Evolutionary conservation across 345 rosid genomes (phyloP).

Genomic region (Citrus trifoliata): DNA sequence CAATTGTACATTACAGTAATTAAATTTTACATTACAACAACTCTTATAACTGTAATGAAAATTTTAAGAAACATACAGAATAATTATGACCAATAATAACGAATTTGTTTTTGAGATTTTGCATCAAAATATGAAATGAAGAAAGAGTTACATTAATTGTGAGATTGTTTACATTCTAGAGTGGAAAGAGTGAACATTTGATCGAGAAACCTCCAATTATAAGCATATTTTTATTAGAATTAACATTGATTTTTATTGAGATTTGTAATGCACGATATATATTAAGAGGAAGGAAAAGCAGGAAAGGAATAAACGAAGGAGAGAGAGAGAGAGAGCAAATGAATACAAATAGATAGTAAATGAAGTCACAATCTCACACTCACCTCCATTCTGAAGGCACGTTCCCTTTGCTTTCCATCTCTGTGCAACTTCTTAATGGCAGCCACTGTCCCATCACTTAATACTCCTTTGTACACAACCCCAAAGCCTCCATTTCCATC

Average conservation of each 20-base stretch:
- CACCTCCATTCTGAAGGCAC: slow-evolving; percentile 86
- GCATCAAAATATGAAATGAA: no score
- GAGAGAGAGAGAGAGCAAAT: background rate
- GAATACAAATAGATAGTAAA: slow-evolving; percentile 29
- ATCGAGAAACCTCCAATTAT: background rate
- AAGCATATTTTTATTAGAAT: background rate
- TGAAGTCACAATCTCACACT: slow-evolving; percentile 34
- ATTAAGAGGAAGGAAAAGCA: background rate
- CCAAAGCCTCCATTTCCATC: slow-evolving; percentile 59
- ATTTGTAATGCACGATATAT: no score
- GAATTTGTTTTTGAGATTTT: no score
- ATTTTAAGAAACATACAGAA: background rate
- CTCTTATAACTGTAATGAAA: background rate
- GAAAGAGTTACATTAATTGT: no score
- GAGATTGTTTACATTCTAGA: no score
- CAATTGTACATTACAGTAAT: no score
- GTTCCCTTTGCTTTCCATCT: slow-evolving; percentile 71
- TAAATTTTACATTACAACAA: background rate
- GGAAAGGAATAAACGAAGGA: background rate
- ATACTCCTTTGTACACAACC: slow-evolving; percentile 63
- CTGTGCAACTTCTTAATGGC: slow-evolving; percentile 69
- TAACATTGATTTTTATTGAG: background rate
- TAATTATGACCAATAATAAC: background rate
- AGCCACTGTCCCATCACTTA: slow-evolving; percentile 71
- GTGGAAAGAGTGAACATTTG: no score